Conservation (phyloP, 2,329 filamentous ascomycete species). For the Verticillium albo-atrum region DNA sequence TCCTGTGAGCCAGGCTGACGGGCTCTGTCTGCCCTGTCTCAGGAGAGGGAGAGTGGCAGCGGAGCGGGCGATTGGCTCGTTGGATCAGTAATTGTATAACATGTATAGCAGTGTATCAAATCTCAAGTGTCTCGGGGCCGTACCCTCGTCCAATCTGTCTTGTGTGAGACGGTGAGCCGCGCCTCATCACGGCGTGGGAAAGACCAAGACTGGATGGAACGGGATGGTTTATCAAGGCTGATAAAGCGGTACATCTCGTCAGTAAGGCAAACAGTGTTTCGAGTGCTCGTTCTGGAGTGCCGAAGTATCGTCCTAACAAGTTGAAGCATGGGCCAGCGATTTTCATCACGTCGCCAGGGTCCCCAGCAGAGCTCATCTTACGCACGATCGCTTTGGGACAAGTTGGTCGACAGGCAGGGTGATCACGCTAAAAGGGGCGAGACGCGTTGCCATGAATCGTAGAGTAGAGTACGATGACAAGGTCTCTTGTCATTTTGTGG, state of each 20-base stretch:
- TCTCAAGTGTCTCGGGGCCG: neutral
- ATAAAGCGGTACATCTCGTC: neutral
- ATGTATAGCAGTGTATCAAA: neutral
- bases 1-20: constrained; percentile 15
- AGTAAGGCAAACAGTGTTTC: neutral
- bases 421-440: neutral
- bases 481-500: neutral
- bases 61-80: neutral
- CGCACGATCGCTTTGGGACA: neutral
- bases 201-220: neutral
- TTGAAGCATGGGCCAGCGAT: neutral
- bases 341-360: neutral
- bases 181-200: neutral
- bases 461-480: neutral
- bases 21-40: neutral
- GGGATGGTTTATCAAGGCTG: neutral
- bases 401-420: neutral
- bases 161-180: neutral
- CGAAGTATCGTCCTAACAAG: neutral
- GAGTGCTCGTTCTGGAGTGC: neutral
- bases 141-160: neutral
- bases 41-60: neutral
- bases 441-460: neutral
- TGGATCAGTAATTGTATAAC: neutral
- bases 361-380: neutral